Evolutionary conservation across 2,329 filamentous ascomycete genomes (phyloP), one percentile per base, ranked within the genome.

Genomic region (Zymoseptoria brevis): DNA sequence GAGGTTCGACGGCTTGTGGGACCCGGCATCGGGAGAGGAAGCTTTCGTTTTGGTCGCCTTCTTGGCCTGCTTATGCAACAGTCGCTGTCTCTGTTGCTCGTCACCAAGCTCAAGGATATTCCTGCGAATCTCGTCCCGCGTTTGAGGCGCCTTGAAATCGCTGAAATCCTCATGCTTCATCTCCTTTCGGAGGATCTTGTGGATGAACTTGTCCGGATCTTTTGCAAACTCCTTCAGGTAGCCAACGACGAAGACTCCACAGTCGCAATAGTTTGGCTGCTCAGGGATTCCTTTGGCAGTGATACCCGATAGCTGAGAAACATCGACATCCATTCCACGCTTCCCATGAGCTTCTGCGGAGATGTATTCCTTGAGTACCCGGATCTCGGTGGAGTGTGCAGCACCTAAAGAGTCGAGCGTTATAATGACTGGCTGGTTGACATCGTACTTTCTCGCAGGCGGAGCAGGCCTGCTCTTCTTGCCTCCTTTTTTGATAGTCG

Each of bases 211-310:
- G 62, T 89, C 84, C 0, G 93, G 93, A 60, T 90, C 76, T 56
- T 84, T 80, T 16, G 95, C 80, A 63, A 99, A 96, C 63, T 88
- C 85, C 64, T 90, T 83, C 56, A 96, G 80, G 68, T 97, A 99
- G 2, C 87, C 88, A 3, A 96, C 77, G 2, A 97, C 77, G 67
- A 88, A 99, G 0, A 96, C 77, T 8, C 94, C 94, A 68, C 94
- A 99, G 71, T 99, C 94, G 62, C 84, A 92, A 66, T 82, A 88
- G 69, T 99, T 97, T 54, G 83, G 76, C 72, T 99, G 94, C 61
- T 82, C 76, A 0, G 94, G 93, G 13, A 96, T 87, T 7, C 81
- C 79, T 60, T 83, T 87, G 4, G 89, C 89, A 48, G 85, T 90
- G 78, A 89, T 85, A 3, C 83, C 84, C 62, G 78, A 77, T 57